These are phyloP conservation scores for Thalassiosira livingstoniorum DNA, from an alignment of 352 stramenopile species.

Conservation along the genomic window DNA sequence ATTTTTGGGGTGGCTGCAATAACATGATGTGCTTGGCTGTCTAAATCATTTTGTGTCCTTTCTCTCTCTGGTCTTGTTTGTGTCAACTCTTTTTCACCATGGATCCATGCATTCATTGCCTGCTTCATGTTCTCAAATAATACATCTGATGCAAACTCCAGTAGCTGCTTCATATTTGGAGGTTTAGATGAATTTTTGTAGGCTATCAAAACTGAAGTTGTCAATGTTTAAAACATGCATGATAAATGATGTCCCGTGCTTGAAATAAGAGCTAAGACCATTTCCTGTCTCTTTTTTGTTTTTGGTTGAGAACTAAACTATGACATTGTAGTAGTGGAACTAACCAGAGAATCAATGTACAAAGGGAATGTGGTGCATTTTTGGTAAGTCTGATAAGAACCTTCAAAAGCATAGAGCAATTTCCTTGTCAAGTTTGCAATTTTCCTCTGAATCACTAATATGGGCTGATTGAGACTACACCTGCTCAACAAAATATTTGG, in stretches of 20 bases:
- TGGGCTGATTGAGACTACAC: too few relatives aligned
- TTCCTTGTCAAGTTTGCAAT: too few relatives aligned
- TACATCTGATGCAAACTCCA: conserved; percentile 45
- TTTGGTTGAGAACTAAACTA: conserved; percentile 1
- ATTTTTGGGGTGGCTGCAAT: not conserved
- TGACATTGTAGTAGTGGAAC: too few relatives aligned
- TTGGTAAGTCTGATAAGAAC: too few relatives aligned
- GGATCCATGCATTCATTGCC: conserved; percentile 62
- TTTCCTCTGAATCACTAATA: too few relatives aligned
- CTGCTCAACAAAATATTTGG: too few relatives aligned
- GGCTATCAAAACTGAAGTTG: conserved; percentile 24
- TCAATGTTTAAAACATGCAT: conserved; percentile 43
- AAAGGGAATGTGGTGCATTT: too few relatives aligned
- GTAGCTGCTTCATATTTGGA: conserved; percentile 33
- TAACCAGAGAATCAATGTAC: too few relatives aligned
- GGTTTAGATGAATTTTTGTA: conserved; percentile 52
- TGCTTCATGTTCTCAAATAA: conserved; percentile 72
- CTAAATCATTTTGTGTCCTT: not conserved
- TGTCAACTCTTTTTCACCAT: conserved; percentile 44
- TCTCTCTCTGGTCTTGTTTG: not conserved
- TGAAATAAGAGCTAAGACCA: conserved; percentile 31
- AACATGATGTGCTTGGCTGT: not conserved
- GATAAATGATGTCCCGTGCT: conserved; percentile 36
- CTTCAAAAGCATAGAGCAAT: too few relatives aligned
- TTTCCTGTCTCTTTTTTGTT: conserved; percentile 35